Evolutionary conservation across 2,329 filamentous ascomycete species (phyloP).

Genomic region (Phialophora verrucosa): DNA sequence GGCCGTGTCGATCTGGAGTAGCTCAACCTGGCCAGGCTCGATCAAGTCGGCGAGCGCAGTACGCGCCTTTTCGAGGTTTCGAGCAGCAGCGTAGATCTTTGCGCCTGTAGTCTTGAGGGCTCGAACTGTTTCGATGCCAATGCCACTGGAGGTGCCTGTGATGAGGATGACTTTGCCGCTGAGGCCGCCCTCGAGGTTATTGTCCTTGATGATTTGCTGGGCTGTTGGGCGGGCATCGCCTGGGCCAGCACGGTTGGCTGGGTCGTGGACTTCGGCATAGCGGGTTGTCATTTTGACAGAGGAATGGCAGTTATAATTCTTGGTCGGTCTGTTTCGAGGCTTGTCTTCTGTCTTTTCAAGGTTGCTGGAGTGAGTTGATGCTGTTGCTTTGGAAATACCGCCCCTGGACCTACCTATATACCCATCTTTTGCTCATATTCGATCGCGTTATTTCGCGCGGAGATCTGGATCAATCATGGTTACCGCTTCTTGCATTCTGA

Average conservation of each 20-base stretch:
- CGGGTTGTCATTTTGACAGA: constrained; percentile 31
- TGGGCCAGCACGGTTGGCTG: constrained; percentile 31
- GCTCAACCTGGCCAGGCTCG: constrained; percentile 40
- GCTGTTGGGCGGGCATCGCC: constrained; percentile 39
- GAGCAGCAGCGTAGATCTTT: constrained; percentile 46
- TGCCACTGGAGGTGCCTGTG: constrained; percentile 48
- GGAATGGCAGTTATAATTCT: background rate
- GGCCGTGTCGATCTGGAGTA: constrained; percentile 46
- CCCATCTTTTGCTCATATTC: too few relatives aligned
- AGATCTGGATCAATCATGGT: background rate
- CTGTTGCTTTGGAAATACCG: background rate
- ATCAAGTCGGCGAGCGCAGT: constrained; percentile 40
- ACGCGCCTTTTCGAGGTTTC: constrained; percentile 46
- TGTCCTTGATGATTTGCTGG: constrained; percentile 39
- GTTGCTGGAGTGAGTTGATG: background rate
- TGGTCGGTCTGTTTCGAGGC: background rate
- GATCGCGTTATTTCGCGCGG: too few relatives aligned
- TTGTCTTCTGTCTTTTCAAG: background rate
- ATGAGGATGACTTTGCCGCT: constrained; percentile 47
- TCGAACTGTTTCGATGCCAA: constrained; percentile 49
- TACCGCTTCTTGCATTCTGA: background rate
- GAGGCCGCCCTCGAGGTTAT: constrained; percentile 36
- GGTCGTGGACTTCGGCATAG: constrained; percentile 40
- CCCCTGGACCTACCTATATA: too few relatives aligned
- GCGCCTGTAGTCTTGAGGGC: constrained; percentile 49